Evolutionary conservation across 1,284 basidiomycete species (phyloP).

Genomic region (Malassezia brasiliensis): DNA sequence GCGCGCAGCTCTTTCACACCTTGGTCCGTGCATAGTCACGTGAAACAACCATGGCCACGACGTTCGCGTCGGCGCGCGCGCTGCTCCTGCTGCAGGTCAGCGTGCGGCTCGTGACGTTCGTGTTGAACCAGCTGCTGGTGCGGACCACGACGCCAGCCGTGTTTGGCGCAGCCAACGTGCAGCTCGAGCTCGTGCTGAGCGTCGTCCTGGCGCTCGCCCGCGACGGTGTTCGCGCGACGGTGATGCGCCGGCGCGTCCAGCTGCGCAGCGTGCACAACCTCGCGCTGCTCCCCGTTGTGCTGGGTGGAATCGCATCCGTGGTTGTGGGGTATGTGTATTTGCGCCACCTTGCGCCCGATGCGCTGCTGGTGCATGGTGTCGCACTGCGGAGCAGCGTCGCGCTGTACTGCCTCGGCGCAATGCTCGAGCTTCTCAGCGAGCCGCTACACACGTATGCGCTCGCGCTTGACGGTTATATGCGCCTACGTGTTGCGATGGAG

Average conservation of each 20-base stretch:
- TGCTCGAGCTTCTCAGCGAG: conserved; percentile 35
- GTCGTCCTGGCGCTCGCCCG: conserved; percentile 83
- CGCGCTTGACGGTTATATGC: conserved; percentile 18
- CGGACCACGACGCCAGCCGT: conserved; percentile 73
- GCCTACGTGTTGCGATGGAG: conserved; percentile 35
- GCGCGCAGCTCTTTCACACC: conserved; percentile 4
- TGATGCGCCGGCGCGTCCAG: conserved; percentile 19
- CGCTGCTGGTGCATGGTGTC: conserved; percentile 19
- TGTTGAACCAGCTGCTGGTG: conserved; percentile 75
- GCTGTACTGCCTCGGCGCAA: conserved; percentile 34
- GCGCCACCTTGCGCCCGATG: conserved; percentile 21
- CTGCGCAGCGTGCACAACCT: conserved; percentile 28
- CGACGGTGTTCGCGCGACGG: conserved; percentile 60
- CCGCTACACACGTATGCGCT: conserved; percentile 37
- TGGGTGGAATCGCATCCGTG: conserved; percentile 28
- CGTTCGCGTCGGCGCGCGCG: conserved; percentile 58
- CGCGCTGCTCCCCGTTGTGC: conserved; percentile 28
- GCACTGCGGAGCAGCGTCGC: conserved; percentile 23
- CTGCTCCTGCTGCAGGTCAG: conserved; percentile 76
- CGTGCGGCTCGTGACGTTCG: conserved; percentile 73
- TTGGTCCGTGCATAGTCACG: conserved; percentile 3
- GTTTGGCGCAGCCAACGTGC: conserved; percentile 75
- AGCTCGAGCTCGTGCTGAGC: conserved; percentile 73
- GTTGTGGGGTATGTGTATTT: conserved; percentile 17
- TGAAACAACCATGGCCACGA: not conserved